Conservation (phyloP, 139 green algal species). For the Chlorella sp. region DNA sequence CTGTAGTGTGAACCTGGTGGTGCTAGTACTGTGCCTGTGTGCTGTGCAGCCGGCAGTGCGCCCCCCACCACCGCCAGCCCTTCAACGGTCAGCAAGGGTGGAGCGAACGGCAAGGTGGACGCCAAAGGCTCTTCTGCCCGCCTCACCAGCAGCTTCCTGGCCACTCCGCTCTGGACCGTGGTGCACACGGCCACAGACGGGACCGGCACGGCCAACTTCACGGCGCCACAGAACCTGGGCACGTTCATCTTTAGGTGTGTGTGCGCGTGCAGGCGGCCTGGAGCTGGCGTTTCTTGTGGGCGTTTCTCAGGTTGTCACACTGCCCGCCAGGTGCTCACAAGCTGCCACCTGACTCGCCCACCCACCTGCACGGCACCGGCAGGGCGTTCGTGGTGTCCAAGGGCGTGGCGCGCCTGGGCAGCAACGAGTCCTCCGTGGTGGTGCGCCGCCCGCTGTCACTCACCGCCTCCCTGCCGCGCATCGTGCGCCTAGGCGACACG, state of each 20-base stretch:
- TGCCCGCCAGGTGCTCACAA: background rate
- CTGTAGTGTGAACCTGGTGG: no score
- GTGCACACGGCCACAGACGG: slow-evolving; percentile 16
- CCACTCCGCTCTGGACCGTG: slow-evolving; percentile 29
- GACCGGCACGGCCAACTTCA: slow-evolving; percentile 10
- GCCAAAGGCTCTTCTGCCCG: background rate
- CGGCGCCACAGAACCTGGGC: slow-evolving; percentile 38
- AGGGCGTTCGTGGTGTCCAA: slow-evolving; percentile 23
- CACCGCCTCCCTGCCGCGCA: slow-evolving; percentile 43
- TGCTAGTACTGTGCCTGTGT: background rate
- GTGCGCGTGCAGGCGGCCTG: slow-evolving; percentile 6
- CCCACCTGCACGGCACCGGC: no score
- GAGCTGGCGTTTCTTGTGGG: no score
- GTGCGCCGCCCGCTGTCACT: slow-evolving; percentile 50
- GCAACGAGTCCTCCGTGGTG: slow-evolving; percentile 30
- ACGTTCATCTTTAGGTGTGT: slow-evolving; percentile 24
- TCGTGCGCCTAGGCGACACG: slow-evolving; percentile 47
- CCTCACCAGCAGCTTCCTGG: slow-evolving; percentile 9
- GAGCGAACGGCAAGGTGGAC: background rate
- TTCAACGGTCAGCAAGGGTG: no score
- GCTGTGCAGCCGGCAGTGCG: background rate
- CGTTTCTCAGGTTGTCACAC: no score
- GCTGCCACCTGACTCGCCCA: background rate
- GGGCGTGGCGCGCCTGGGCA: slow-evolving; percentile 8
- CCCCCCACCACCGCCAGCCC: no score